Conservation (phyloP, 208 protist genomes). For the Spongospora subterranea region DNA sequence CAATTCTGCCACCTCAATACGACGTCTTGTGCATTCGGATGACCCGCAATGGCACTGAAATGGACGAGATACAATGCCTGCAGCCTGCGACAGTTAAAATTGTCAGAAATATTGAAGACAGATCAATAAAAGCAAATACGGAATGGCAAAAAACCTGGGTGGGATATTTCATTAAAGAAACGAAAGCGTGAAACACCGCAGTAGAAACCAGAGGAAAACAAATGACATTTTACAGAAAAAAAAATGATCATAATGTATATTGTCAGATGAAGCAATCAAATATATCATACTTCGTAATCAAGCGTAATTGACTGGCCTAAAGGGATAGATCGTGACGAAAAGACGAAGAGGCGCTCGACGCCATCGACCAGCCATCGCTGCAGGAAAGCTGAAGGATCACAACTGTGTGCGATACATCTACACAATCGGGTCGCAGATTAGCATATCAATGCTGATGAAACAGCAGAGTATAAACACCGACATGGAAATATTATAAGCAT, state of each 20-base stretch:
- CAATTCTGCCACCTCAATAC: not conserved
- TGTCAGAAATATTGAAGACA: not conserved
- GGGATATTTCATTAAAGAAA: too few relatives aligned
- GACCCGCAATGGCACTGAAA: constrained; percentile 13
- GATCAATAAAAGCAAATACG: not conserved
- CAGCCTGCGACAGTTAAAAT: constrained; percentile 27
- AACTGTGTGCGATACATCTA: constrained; percentile 9
- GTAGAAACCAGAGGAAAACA: too few relatives aligned
- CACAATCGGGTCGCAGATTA: not conserved
- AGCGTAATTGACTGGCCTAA: not conserved
- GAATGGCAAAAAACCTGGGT: too few relatives aligned
- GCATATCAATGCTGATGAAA: too few relatives aligned
- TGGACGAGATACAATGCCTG: not conserved
- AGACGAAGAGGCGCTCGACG: not conserved
- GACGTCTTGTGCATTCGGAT: not conserved
- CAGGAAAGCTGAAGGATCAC: not conserved
- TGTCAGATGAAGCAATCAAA: not conserved
- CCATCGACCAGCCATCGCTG: not conserved
- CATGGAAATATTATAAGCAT: not conserved
- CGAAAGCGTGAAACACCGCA: too few relatives aligned
- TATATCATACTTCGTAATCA: constrained; percentile 18
- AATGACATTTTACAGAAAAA: too few relatives aligned
- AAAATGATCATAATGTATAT: too few relatives aligned
- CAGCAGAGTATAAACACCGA: too few relatives aligned
- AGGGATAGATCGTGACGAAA: not conserved